Base-by-base conservation (phyloP, 768 basidiomycete genomes). In the Mycena vulgaris region DNA sequence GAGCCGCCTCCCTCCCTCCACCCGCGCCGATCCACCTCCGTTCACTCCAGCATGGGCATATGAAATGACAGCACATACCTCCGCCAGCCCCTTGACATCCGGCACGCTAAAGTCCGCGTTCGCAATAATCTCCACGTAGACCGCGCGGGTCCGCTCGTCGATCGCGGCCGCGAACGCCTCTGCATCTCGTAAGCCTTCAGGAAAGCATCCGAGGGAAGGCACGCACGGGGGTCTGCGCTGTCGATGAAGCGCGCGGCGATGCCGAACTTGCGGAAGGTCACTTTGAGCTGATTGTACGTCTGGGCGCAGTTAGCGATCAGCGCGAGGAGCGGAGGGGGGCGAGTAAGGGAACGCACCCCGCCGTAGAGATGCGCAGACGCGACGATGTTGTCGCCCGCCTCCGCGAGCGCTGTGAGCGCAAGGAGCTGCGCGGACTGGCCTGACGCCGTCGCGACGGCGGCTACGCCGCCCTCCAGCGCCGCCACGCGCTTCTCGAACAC, bases 401-500 rank as follows among this genome's bases (percentile, higher is more conserved):
- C 72, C 0, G 85, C 83, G 17, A 89, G 78, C 6, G 83, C 81
- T 0, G 83, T 76, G 61, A 89, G 80, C 0, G 88, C 79, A 79
- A 89, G 81, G 76, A 89, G 86, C 69, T 89, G 88, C 0, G 89
- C 90, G 5, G 86, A 79, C 72, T 89, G 88, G 0, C 89, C 90
- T 66, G 85, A 86, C 7, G 88, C 78, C 0, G 87, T 78, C 6
- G 89, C 89, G 0, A 90, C 80, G 10, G 89, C 89, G 0, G 86
- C 88, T 0, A 78, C 78, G 21, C 89, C 90, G 6, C 88, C 86
- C 68, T 90, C 89, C 25, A 91, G 80, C 0, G 88, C 88, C 4
- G 88, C 87, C 17, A 90, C 85, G 11, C 90, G 83, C 63, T 87
- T 82, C 77, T 90, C 90, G 65, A 90, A 89, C 0, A 89, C 86